phyloP scores from a whole-genome alignment of 2,329 filamentous ascomycete genomes.

The Cladophialophora bantiana region DNA sequence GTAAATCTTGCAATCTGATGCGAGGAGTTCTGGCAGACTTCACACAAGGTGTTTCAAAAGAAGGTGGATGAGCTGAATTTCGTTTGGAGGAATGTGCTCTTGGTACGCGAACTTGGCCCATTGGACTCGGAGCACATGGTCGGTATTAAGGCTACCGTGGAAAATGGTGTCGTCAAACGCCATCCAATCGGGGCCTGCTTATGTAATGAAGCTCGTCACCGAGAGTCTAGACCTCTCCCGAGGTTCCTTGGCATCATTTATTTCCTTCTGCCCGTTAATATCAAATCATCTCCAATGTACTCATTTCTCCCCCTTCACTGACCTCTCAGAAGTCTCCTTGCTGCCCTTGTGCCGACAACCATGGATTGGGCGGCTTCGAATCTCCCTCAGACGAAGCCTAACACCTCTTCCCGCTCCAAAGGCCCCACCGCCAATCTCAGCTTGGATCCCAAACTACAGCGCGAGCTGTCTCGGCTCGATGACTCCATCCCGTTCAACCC shows the following conservation, averaged over 20 bases:
- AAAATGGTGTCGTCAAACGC: constrained; percentile 21
- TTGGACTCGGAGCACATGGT: not conserved
- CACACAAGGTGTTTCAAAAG: not conserved
- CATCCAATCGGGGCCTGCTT: constrained; percentile 28
- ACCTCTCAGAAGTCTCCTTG: constrained; percentile 6
- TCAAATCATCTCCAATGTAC: constrained; percentile 2
- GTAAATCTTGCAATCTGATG: not conserved
- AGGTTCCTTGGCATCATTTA: constrained; percentile 9
- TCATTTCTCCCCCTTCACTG: constrained; percentile 9
- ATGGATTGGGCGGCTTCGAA: constrained; percentile 40
- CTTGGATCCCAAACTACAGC: constrained; percentile 57
- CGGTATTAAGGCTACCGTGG: not conserved
- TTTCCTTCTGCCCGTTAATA: constrained; percentile 24
- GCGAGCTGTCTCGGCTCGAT: constrained; percentile 66
- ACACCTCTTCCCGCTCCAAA: constrained; percentile 19
- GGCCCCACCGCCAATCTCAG: constrained; percentile 30
- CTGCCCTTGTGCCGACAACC: constrained; percentile 2
- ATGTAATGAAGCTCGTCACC: constrained; percentile 21
- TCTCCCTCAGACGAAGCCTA: constrained; percentile 33
- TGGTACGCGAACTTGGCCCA: not conserved
- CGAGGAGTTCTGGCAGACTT: not conserved
- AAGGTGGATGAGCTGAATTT: not conserved
- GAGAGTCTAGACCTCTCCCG: not conserved
- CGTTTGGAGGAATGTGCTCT: not conserved
- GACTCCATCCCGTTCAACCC: constrained; percentile 78